Evolutionary conservation across 129 eudicot species (phyloP), one percentile per base, ranked within the genome.

Genomic region (Flaveria brownii): DNA sequence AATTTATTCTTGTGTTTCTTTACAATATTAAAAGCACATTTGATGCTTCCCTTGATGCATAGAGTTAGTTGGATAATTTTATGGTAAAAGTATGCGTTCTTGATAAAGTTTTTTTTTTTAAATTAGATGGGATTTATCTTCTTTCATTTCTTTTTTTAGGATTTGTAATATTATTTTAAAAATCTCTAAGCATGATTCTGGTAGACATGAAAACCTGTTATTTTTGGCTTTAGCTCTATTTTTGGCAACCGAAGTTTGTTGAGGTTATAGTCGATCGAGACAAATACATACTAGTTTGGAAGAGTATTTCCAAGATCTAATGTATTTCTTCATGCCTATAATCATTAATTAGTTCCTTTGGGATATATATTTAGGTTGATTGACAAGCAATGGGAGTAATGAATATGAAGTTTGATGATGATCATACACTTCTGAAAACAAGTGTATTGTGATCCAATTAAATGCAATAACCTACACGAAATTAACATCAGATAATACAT

Each of bases 11-110:
- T 56, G 42, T 63, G 6, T 56, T 52, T 30, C 68, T 73, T 75
- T 77, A 52, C 52, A 62, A 62, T 70, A 63, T 79, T 71, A 70
- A 39, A 77, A 75, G 46, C 69, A 68, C 73, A 43, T 79, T 77
- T 75, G 75, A 72, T 18, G 43, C 14, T 49, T 13, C n/a, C 54
- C 54, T 49, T 74, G 54, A 49, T 64, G 43, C 42, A 62, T 28
- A 56, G 25, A 18, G 23, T 56, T 8, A 6, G 22, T 56, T 56
- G 20, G 23, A 56, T 14, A 49, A 49, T 13, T 57, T 57, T 22
- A 22, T 9, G 11, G 30, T 57, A 20, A 57, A 57, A 22, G 16
- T 57, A 22, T 2, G 64, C 9, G 30, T 57, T 57, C 64, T 57
- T 57, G 25, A 22, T 22, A 57, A 9, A 20, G 54, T 20, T 57